Base-by-base conservation (phyloP, 345 rosid genomes). In the Nephelium lappaceum region DNA sequence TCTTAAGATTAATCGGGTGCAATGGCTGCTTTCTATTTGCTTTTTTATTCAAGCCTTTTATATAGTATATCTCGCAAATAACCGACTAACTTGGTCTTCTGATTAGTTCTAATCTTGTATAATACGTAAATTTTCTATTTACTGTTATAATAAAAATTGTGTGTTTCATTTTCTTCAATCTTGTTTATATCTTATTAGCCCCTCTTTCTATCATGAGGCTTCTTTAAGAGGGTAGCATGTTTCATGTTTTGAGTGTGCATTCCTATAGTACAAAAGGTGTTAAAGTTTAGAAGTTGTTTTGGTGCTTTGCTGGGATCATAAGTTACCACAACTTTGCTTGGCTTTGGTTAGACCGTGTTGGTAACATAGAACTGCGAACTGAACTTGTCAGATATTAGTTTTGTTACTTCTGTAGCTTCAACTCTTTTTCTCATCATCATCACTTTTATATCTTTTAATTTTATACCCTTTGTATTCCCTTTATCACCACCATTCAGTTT, bases 221-320 rank as follows among this genome's bases (percentile, higher is more conserved):
- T 73, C 67, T 42, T 18, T 41, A 24, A 73, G 60, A 39, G 49
- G 72, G 5, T 72, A 23, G 27, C n/a, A 73, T 39, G 12, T 73
- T 39, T 73, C 15, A 9, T 57, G 19, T 58, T 58, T 58, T 58
- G 51, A 18, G 45, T 19, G 67, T 60, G 36, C 51, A 0, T 43
- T 73, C 6, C 55, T 11, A 0, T 60, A n/a, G 21, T 73, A 41
- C 36, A 41, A 16, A 41, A 73, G 6, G 18, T 5, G 3, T 10
- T 58, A 19, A 73, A 61, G 6, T 23, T 61, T 42, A 61, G 23
- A 23, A 24, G 18, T 58, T 60, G 8, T 73, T 61, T 38, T 61
- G 36, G 68, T 61, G 53, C 55, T 45, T 61, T 39, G 15, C n/a
- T 25, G 66, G 27, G 36, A 23, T 45, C n/a, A n/a, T n/a, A n/a